A percentile compares a stretch with the other conserved stretches of the same genome.
Conservation (phyloP, 1,284 basidiomycete genomes). For the Ganoderma sp. region DNA sequence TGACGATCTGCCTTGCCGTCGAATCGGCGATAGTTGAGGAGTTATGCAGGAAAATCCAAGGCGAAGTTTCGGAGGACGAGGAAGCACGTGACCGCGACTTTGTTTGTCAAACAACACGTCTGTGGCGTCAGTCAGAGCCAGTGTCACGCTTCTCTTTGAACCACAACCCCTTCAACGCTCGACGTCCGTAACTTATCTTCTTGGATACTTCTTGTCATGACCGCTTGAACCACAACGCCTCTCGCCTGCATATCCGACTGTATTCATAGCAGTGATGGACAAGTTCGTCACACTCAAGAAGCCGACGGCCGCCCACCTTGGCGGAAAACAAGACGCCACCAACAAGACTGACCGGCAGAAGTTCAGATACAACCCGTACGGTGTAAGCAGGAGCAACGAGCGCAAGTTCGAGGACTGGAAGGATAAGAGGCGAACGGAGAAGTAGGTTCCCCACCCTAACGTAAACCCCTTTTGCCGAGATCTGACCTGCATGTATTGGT, state of each 20-base stretch:
- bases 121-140: constrained; percentile 28
- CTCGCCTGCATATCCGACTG: constrained; percentile 12
- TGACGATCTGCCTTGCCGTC: constrained; percentile 19
- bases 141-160: constrained; percentile 8
- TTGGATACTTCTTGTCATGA: constrained; percentile 12
- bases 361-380: constrained; percentile 44
- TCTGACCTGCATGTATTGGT: neutral
- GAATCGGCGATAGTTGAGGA: constrained; percentile 13
- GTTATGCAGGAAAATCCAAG: constrained; percentile 37
- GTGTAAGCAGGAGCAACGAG: constrained; percentile 34
- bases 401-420: constrained; percentile 39
- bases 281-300: constrained; percentile 47
- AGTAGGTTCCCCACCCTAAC: constrained; percentile 26
- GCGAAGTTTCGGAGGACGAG: constrained; percentile 37
- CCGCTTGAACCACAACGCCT: neutral
- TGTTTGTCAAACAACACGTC: constrained; percentile 38
- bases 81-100: constrained; percentile 30
- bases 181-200: constrained; percentile 16
- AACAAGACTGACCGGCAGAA: constrained; percentile 33
- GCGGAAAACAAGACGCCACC: constrained; percentile 30
- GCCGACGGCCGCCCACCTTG: constrained; percentile 28
- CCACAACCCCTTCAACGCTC: constrained; percentile 10
- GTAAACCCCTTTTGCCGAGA: neutral
- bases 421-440: constrained; percentile 40
- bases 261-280: constrained; percentile 44